Evolutionary conservation across 306 rosid species (phyloP), one percentile per base, ranked within the genome.

Genomic region (Rosa multiflora): DNA sequence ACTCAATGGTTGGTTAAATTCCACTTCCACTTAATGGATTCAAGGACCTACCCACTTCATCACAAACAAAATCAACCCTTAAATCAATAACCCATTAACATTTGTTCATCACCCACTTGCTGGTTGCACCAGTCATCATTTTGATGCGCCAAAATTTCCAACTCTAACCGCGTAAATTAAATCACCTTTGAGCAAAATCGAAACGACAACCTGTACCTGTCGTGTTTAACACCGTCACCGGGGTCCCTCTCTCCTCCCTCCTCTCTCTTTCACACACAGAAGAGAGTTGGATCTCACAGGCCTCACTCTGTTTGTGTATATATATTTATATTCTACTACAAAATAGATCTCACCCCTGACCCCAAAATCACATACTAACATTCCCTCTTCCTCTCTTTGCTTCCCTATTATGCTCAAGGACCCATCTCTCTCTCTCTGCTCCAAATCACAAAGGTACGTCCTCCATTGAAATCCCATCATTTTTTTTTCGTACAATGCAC

Each of bases 391-490:
- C 43, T 63, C 69, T 14, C 11, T 56, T 55, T 73, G 18, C n/a
- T 37, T 53, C 66, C 67, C 2, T 11, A 11, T 40, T 56, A 55
- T 56, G 68, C 68, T 13, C 0, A 17, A 44, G 59, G 46, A 46
- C 79, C 58, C 49, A 21, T 32, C 73, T 72, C 53, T 32, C 79
- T 42, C n/a, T 48, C n/a, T 42, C 32, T 18, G 53, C 18, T 15
- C 55, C 49, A 52, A 73, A 52, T 52, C 73, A 72, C 8, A 32
- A 47, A 80, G 79, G 83, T 80, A 80, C 58, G 73, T 63, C 49
- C 67, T 73, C 26, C 64, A 40, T 26, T 32, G 26, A 9, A 56
- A 47, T 48, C 20, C 51, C 76, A 75, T 40, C 56, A 13, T 3
- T 14, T 43, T 42, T 18, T 21, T 5, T 0, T 59, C 26, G 4